Evolutionary conservation across 306 rosid genomes (phyloP), one percentile per base, ranked within the genome.

Genomic region (Dalbergia cochinchinensis): DNA sequence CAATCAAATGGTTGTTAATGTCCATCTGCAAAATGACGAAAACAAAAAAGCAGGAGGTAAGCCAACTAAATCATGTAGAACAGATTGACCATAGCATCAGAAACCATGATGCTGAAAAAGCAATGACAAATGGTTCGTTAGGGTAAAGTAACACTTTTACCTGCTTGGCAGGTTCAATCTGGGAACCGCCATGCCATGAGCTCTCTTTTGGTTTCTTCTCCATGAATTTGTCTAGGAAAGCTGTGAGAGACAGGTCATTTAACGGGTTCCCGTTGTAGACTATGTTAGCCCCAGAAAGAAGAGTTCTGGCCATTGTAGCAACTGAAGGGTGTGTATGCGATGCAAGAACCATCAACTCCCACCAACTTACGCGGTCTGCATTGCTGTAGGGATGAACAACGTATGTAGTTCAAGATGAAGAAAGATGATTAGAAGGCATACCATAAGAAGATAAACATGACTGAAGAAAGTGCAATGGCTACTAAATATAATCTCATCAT

Each of bases 201-300:
- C 84, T 93, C 73, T 88, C 67, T 79, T 93, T 93, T 2, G 99
- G 86, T 83, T 95, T 95, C 84, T 95, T 95, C 89, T 95, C 99
- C 99, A 95, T 93, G 82, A 95, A 91, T 81, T 95, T 95, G 84
- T 95, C 99, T 10, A 95, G 83, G 86, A 95, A 95, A 82, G 99
- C 98, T 59, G 98, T 48, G 5, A 93, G 86, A 10, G 96, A 88
- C 10, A 91, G 85, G 76, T 93, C 99, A 48, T 88, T 82, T 48
- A 95, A 78, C 0, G 99, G 99, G 80, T 95, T 93, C 85, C 99
- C 98, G 15, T 93, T 83, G 82, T 95, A 95, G 60, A 95, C 88
- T 26, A 95, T 93, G 81, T 93, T 92, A 48, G 97, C 92, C 37
- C 99, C 99, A 8, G 92, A 93, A 33, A 95, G 96, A 83, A 95